A percentile compares a stretch with the other conserved stretches of the same genome.
Evolutionary conservation across 2,329 filamentous ascomycete species (phyloP).

Genomic region (Ramularia collo-cygni): DNA sequence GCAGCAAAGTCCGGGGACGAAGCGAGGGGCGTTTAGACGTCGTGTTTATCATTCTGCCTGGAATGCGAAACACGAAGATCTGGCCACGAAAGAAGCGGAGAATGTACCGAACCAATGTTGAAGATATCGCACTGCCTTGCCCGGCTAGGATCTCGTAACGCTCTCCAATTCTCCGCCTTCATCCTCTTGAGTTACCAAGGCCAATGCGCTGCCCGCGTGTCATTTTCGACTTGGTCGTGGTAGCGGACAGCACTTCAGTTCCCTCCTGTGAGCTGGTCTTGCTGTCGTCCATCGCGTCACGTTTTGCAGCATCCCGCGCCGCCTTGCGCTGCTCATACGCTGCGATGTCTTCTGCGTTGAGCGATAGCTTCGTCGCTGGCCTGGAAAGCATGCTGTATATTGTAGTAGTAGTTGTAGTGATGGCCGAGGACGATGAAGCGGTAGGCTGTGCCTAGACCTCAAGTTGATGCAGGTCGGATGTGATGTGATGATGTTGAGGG

Average conservation of each 20-base stretch:
- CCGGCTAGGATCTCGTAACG: too few relatives aligned
- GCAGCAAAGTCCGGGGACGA: slow-evolving; percentile 1
- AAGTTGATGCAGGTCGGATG: too few relatives aligned
- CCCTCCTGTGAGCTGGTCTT: slow-evolving; percentile 20
- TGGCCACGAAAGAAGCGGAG: too few relatives aligned
- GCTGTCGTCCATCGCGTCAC: slow-evolving; percentile 12
- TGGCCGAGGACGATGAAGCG: too few relatives aligned
- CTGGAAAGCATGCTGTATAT: slow-evolving; percentile 28
- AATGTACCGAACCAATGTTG: too few relatives aligned
- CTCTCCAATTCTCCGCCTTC: slow-evolving; percentile 4
- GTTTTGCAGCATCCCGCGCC: slow-evolving; percentile 19
- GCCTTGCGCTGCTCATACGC: slow-evolving; percentile 29
- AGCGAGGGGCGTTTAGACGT: slow-evolving; percentile 6
- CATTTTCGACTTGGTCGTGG: slow-evolving; percentile 21
- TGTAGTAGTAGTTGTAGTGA: too few relatives aligned
- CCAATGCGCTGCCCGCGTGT: slow-evolving; percentile 27
- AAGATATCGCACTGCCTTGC: too few relatives aligned
- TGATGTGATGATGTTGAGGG: too few relatives aligned
- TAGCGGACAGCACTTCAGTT: slow-evolving; percentile 14
- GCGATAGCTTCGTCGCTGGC: slow-evolving; percentile 29
- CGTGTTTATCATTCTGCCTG: not conserved
- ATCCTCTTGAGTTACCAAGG: slow-evolving; percentile 14
- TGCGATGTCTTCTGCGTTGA: slow-evolving; percentile 30
- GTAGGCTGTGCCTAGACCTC: too few relatives aligned
- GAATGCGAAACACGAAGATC: slow-evolving; percentile 1